Evolutionary conservation across 2,329 filamentous ascomycete species (phyloP).

Genomic region (Cladosporium cucumerinum): DNA sequence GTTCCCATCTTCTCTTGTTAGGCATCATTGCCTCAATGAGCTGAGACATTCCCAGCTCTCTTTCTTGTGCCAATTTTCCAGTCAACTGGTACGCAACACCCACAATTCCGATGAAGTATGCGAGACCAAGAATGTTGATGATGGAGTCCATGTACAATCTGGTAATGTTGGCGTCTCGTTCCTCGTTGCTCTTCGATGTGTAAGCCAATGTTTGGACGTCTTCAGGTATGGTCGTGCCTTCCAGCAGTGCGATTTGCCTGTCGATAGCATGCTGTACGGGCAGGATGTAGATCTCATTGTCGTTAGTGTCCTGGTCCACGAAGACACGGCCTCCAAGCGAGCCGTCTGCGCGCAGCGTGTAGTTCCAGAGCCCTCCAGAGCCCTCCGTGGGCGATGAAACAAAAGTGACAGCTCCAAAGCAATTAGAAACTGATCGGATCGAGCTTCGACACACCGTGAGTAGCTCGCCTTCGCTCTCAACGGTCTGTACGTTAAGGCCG

Average conservation of each 20-base stretch:
- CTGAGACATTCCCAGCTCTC: constrained; percentile 83
- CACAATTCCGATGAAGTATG: constrained; percentile 74
- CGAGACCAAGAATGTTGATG: constrained; percentile 72
- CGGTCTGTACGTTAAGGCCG: constrained; percentile 55
- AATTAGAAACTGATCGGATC: constrained; percentile 61
- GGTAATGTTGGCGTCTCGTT: constrained; percentile 65
- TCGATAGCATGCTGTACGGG: constrained; percentile 80
- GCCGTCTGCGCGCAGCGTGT: constrained; percentile 75
- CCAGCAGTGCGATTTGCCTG: constrained; percentile 61
- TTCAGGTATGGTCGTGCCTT: constrained; percentile 41
- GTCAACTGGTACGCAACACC: constrained; percentile 84
- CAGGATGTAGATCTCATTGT: constrained; percentile 71
- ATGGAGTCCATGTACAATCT: constrained; percentile 68
- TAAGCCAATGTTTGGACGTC: constrained; percentile 66
- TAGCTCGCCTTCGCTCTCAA: constrained; percentile 57
- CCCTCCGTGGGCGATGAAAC: constrained; percentile 72
- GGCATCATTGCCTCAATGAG: constrained; percentile 91
- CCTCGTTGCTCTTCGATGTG: constrained; percentile 65
- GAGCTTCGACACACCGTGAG: constrained; percentile 58
- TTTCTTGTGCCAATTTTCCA: constrained; percentile 78
- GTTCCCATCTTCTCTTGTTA: constrained; percentile 68
- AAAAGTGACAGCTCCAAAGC: constrained; percentile 73
- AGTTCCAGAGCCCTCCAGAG: constrained; percentile 70
- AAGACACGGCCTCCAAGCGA: constrained; percentile 64
- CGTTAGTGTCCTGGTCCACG: constrained; percentile 63